These are phyloP conservation scores for Guadua angustifolia DNA, from an alignment of 176 grass and related monocot species.

Conservation along the genomic window DNA sequence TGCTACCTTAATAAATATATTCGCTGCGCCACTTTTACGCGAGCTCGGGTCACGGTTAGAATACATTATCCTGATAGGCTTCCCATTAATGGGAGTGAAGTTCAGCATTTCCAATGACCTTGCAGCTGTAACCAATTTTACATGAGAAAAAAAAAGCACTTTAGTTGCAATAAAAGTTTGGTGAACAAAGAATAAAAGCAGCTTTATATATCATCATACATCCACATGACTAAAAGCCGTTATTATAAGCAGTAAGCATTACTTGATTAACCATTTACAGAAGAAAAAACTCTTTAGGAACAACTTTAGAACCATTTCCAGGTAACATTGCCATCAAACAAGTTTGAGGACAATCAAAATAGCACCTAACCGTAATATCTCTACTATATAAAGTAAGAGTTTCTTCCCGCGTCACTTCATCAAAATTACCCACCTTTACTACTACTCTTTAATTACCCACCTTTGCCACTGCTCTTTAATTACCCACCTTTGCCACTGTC, in stretches of 20 bases:
- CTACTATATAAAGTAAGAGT: too few relatives aligned
- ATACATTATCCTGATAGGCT: conserved; percentile 78
- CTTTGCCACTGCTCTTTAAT: too few relatives aligned
- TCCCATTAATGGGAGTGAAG: conserved; percentile 63
- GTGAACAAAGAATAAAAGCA: not conserved
- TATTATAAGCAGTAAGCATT: not conserved
- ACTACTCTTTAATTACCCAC: too few relatives aligned
- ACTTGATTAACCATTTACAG: not conserved
- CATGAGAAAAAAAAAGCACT: not conserved
- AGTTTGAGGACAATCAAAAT: not conserved
- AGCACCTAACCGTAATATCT: not conserved
- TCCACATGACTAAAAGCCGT: not conserved
- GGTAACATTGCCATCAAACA: not conserved
- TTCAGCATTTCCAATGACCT: conserved; percentile 66
- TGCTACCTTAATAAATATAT: conserved; percentile 79
- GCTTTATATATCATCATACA: not conserved
- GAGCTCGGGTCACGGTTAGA: conserved; percentile 82
- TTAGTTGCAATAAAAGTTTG: not conserved
- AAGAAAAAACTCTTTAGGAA: not conserved
- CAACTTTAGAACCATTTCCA: not conserved
- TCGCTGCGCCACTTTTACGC: conserved; percentile 68
- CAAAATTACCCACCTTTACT: too few relatives aligned
- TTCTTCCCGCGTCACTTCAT: too few relatives aligned
- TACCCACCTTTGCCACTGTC: too few relatives aligned
- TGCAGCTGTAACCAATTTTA: conserved; percentile 47